Evolutionary conservation across 2,329 filamentous ascomycete genomes (phyloP).

Genomic region (Colletotrichum phormii): DNA sequence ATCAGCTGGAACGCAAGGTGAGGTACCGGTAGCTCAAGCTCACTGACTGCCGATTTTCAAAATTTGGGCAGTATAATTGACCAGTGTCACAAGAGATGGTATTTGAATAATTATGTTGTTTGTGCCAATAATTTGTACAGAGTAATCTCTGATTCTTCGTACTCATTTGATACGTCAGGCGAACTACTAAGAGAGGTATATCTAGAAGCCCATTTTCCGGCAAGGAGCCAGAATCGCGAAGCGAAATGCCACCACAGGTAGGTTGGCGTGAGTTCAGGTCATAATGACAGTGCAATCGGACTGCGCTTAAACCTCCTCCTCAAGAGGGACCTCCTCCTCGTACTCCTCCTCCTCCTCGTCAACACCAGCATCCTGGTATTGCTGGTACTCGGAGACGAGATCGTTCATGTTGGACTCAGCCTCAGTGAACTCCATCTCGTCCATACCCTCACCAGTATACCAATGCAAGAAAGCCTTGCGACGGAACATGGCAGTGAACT

Average conservation of each 20-base stretch:
- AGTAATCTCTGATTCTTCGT: constrained; percentile 42
- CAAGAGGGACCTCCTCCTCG: constrained; percentile 82
- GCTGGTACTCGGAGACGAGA: constrained; percentile 99
- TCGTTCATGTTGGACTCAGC: constrained; percentile 99
- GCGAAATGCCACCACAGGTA: constrained; percentile 37
- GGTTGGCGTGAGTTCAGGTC: constrained; percentile 14
- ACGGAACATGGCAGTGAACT: constrained; percentile 99
- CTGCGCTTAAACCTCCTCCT: constrained; percentile 71
- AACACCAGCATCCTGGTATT: constrained; percentile 99
- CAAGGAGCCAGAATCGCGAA: constrained; percentile 41
- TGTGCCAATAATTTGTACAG: constrained; percentile 16
- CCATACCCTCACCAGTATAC: constrained; percentile 99
- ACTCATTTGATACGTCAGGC: constrained; percentile 46
- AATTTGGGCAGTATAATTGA: background rate
- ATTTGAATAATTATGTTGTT: background rate
- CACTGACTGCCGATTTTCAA: background rate
- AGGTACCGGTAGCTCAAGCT: background rate
- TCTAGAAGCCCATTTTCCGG: constrained; percentile 50
- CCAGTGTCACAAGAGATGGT: background rate
- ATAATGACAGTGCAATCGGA: background rate
- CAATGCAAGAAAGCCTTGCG: constrained; percentile 99
- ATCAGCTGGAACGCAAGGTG: background rate
- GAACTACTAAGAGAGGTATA: constrained; percentile 53
- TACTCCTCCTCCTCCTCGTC: constrained; percentile 98
- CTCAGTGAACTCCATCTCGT: constrained; percentile 99